Evolutionary conservation across 306 rosid species (phyloP).

Genomic region (Malus fusca): DNA sequence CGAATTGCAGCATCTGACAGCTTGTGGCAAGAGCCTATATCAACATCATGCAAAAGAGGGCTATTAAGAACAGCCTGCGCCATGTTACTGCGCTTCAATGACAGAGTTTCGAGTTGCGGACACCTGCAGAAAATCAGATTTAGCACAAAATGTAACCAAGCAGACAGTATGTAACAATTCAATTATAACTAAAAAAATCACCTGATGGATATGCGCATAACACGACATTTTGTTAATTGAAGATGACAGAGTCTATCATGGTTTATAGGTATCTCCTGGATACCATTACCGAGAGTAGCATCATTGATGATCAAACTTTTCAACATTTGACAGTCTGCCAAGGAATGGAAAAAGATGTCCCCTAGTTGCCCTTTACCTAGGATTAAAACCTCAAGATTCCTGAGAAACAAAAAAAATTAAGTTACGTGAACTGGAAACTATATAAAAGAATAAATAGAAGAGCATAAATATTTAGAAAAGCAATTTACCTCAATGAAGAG

Average conservation of each 20-base stretch:
- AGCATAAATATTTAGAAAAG: not conserved
- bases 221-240: conserved; percentile 84
- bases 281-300: conserved; percentile 79
- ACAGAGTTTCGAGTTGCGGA: conserved; percentile 89
- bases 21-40: conserved; percentile 92
- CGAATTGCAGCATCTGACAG: conserved; percentile 98
- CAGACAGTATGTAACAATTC: not conserved
- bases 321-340: conserved; percentile 64
- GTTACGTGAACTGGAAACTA: not conserved
- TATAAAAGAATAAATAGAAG: conserved; percentile 11
- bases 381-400: conserved; percentile 78
- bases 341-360: conserved; percentile 72
- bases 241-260: conserved; percentile 80
- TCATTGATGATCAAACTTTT: conserved; percentile 69
- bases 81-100: conserved; percentile 97
- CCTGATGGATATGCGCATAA: conserved; percentile 90
- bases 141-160: not conserved
- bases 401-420: conserved; percentile 15
- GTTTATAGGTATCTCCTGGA: conserved; percentile 71
- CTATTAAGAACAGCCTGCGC: conserved; percentile 90
- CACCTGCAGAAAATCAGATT: conserved; percentile 49
- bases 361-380: conserved; percentile 73
- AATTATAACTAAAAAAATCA: conserved; percentile 11
- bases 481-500: conserved; percentile 54
- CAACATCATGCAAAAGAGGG: conserved; percentile 81